Base-by-base conservation (phyloP, 208 protist genomes). In the Crithidia brevicula region DNA sequence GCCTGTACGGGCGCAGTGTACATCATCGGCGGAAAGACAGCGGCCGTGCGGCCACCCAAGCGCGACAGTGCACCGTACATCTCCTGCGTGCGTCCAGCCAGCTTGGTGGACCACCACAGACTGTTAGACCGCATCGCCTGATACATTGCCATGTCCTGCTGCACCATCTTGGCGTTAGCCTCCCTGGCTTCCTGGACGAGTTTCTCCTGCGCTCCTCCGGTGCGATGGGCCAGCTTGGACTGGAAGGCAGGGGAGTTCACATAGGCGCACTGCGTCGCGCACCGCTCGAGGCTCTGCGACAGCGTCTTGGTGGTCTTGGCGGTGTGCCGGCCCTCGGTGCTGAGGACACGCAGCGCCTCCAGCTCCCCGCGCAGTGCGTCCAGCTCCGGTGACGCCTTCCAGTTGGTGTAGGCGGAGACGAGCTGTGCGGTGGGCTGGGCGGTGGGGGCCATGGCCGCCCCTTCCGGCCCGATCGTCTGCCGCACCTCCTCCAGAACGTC, bases 71-170 rank as follows among this genome's bases (percentile, higher is more conserved):
- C 50, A 16, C 28, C 28, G 28, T 54, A 54, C 1, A 54, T 3
- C 28, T 54, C 50, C 13, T 36, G 5, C 15, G 28, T n/a, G 4
- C 50, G 50, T 4, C 50, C 22, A 23, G 28, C 28, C 5, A 54
- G 23, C 50, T 54, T 54, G 6, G 23, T 54, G 16, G 50, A 54
- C 50, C 50, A 54, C 50, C 50, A 54, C 23, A 54, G 20, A 20
- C 50, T 54, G 27, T 31, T 54, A 23, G 50, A 23, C 27, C 7
- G n/a, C 47, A 54, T 8, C 28, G 10, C 50, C 27, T n/a, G 50
- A 16, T 38, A 54, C 1, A 54, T 18, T 2, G 28, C 22, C 27
- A 36, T 54, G 50, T 54, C 50, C 27, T 31, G 7, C 28, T 54
- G 11, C 50, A 54, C 13, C 50, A 54, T 31, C 50, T 54, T 54